Conservation (phyloP, 768 basidiomycete genomes). For the Leccinellum luteum region DNA sequence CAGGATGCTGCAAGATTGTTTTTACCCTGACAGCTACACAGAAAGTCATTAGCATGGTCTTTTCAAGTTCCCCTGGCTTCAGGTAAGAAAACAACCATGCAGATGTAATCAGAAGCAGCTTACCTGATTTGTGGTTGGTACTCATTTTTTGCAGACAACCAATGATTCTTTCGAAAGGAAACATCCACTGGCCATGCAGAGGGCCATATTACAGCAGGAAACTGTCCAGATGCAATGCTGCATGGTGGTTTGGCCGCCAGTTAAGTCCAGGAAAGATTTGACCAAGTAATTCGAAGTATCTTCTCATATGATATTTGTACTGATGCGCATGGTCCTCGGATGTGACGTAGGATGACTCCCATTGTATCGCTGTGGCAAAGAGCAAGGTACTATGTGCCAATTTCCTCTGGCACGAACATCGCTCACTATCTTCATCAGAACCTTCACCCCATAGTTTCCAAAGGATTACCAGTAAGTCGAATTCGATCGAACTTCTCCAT, state of each 20-base stretch:
- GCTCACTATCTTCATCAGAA: not conserved
- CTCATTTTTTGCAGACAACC: constrained; percentile 24
- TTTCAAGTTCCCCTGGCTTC: constrained; percentile 3
- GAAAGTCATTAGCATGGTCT: not conserved
- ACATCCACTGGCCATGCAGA: constrained; percentile 35
- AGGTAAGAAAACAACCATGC: not conserved
- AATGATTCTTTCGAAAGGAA: constrained; percentile 31
- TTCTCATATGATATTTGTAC: constrained; percentile 23
- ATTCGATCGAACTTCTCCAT: constrained; percentile 26
- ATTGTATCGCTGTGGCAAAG: constrained; percentile 27
- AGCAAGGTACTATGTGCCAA: constrained; percentile 29
- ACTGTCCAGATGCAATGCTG: constrained; percentile 29
- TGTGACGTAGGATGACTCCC: constrained; percentile 20
- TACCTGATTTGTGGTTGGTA: not conserved
- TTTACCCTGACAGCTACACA: not conserved
- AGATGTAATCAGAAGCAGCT: too few relatives aligned
- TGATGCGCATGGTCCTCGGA: constrained; percentile 12
- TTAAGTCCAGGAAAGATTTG: constrained; percentile 17
- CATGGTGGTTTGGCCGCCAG: constrained; percentile 32
- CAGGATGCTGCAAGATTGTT: not conserved
- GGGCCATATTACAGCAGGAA: constrained; percentile 32
- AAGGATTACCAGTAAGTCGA: constrained; percentile 30
- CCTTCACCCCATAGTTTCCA: constrained; percentile 29
- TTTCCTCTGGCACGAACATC: constrained; percentile 2
- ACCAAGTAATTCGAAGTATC: constrained; percentile 23